Evolutionary conservation across 106 monocot genomes (phyloP).

Genomic region (Hemerocallis citrina): DNA sequence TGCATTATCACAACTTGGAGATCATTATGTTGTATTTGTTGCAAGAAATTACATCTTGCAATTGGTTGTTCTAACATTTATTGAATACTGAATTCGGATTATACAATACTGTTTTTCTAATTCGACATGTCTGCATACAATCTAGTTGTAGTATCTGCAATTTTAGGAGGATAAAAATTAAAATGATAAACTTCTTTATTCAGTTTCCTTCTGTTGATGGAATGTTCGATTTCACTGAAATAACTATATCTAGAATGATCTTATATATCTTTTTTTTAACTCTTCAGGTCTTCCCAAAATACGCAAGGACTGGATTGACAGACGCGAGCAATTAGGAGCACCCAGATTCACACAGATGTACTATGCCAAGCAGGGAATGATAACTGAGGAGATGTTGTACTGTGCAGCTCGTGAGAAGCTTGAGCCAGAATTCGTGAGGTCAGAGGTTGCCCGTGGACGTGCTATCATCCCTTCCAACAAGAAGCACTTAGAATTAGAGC

Average conservation of each 20-base stretch:
- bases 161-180: too few species aligned
- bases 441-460: slow-evolving; percentile 89
- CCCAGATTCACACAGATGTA: slow-evolving; percentile 95
- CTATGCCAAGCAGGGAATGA: slow-evolving; percentile 85
- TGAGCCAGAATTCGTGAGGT: slow-evolving; percentile 79
- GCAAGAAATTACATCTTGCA: too few species aligned
- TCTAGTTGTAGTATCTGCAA: too few species aligned
- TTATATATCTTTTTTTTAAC: neutral
- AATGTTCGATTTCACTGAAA: neutral
- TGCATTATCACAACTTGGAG: too few species aligned
- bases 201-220: neutral
- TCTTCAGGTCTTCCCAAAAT: slow-evolving; percentile 83
- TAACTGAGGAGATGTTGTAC: slow-evolving; percentile 94
- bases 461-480: slow-evolving; percentile 84
- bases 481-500: slow-evolving; percentile 69
- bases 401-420: slow-evolving; percentile 87
- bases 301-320: slow-evolving; percentile 71
- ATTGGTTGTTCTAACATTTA: too few species aligned
- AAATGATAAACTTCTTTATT: neutral
- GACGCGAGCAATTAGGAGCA: slow-evolving; percentile 50
- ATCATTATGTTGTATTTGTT: too few species aligned
- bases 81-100: too few species aligned
- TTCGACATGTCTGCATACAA: too few species aligned
- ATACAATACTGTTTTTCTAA: too few species aligned
- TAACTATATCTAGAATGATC: neutral